A percentile compares a stretch with the other conserved stretches of the same genome.
Conservation (phyloP, 1,284 basidiomycete species). For the Cutaneotrichosporon dermatis region DNA sequence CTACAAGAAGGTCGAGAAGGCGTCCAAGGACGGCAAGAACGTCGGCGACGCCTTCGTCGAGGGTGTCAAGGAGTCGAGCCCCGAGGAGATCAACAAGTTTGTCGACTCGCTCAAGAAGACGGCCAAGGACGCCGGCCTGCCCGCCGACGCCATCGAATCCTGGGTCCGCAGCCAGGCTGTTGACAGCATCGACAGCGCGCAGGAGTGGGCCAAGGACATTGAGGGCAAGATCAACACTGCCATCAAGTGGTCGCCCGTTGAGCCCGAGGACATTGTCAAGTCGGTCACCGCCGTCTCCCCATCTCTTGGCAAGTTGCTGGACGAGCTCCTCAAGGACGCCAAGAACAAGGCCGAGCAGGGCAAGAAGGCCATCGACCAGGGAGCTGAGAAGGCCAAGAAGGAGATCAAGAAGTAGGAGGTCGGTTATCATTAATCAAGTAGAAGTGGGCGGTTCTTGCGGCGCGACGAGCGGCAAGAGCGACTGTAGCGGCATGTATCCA, state of each 20-base stretch:
- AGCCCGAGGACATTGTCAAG: constrained; percentile 40
- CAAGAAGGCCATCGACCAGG: constrained; percentile 21
- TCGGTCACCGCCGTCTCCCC: constrained; percentile 40
- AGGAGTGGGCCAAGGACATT: constrained; percentile 36
- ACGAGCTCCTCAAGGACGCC: constrained; percentile 37
- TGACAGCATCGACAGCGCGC: constrained; percentile 40
- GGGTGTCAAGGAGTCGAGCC: constrained; percentile 39
- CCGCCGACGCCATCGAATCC: constrained; percentile 39
- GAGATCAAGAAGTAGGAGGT: constrained; percentile 8
- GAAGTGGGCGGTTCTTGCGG: too few relatives aligned
- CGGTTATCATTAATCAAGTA: too few relatives aligned
- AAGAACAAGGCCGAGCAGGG: constrained; percentile 15
- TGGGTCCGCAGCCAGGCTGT: constrained; percentile 39
- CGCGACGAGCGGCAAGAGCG: too few relatives aligned
- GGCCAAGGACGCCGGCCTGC: constrained; percentile 45
- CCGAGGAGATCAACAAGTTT: constrained; percentile 42
- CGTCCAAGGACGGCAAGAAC: constrained; percentile 39
- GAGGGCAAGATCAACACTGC: constrained; percentile 31
- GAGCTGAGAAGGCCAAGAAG: constrained; percentile 29
- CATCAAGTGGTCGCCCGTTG: constrained; percentile 35
- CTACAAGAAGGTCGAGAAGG: constrained; percentile 39
- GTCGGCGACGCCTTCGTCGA: constrained; percentile 33
- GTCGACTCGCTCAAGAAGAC: constrained; percentile 42
- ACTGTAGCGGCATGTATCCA: too few relatives aligned
- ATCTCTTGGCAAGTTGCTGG: constrained; percentile 38